Evolutionary conservation across 305 asterid species (phyloP), one percentile per base, ranked within the genome.

Genomic region (Solanum hybrid): DNA sequence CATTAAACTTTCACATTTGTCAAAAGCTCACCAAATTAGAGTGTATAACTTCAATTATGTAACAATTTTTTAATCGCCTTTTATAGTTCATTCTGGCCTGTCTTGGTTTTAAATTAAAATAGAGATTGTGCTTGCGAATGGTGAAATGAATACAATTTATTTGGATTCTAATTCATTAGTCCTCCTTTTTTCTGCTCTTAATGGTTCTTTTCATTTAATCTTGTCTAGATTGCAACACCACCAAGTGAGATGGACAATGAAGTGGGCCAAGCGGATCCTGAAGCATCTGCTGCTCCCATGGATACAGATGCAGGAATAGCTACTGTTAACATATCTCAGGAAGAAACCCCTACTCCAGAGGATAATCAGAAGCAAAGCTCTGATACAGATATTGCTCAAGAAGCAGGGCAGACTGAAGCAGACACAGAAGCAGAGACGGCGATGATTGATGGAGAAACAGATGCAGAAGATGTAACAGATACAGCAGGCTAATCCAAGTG

Each of bases 291-390:
- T 88, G 90, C 96, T 24, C 92, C 96, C 5, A 46, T 94, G 16
- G 98, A 96, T 26, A 67, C 92, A 31, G 97, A 95, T 89, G 96
- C 91, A 74, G 90, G 90, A 24, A 77, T 92, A 5, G 92, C 91
- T 29, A 90, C 97, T 11, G 98, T 91, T 36, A 93, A 89, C 89
- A 90, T 89, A 87, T 96, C 95, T 86, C 97, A 89, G 86, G 91
- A 92, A 86, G 98, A 94, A 77, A 93, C 95, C 37, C 96, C 95
- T 13, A 95, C 95, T 37, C 95, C 95, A 31, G 98, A 96, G 12
- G 98, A 93, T 86, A 90, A 92, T 88, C 96, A 93, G 93, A 95
- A 90, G 91, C 98, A 95, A 88, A 93, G 92, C 90, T 93, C 97
- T 2, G 98, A 95, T 83, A 93, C 91, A 8, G 98, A 95, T 46